Base-by-base conservation (phyloP, 2,329 filamentous ascomycete genomes). In the Penicillium occitanis region DNA sequence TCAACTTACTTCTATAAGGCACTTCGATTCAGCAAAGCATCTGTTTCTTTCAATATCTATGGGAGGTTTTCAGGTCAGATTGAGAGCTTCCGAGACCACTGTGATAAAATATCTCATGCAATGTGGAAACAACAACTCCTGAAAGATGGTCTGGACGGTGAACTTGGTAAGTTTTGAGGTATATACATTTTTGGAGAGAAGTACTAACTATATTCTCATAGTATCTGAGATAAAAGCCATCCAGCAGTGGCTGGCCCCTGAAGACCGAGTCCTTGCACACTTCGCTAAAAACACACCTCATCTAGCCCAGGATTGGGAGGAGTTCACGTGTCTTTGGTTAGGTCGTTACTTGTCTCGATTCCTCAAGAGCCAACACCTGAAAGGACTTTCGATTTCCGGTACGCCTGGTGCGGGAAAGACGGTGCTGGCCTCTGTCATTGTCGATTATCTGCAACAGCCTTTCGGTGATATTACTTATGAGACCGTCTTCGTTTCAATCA, bases 311-410 rank as follows among this genome's bases (percentile, higher is more conserved):
- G 73, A 79, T 30, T 77, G 83, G 40, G 82, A 81, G 55, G 83
- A 86, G 66, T 81, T 81, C 66, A 86, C 84, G 19, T 85, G 84
- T 66, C 75, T 84, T 44, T 86, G 84, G 84, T 80, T 86, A 68
- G 77, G 80, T 28, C 79, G 82, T 46, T 76, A 82, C 40, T 72
- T 86, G 22, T 76, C 76, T 17, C 78, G 79, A 10, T 86, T 86
- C 66, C 69, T 82, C 42, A 81, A 83, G 62, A 79, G 80, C 50
- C 70, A 77, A 0, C 75, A 83, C 33, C 76, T 53, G 5, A 65
- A 77, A 14, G 75, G 79, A 1, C 72, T 87, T 37, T 69, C 81
- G 25, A 77, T 87, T 50, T 81, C 78, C 19, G 77, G 78, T 19
- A 71, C 74, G 50, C 69, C 77, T 17, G 78, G 78, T 5, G 77